These are phyloP conservation scores for Domatiomyces catenatus DNA, from an alignment of 2,329 filamentous ascomycete species.

Conservation along the genomic window DNA sequence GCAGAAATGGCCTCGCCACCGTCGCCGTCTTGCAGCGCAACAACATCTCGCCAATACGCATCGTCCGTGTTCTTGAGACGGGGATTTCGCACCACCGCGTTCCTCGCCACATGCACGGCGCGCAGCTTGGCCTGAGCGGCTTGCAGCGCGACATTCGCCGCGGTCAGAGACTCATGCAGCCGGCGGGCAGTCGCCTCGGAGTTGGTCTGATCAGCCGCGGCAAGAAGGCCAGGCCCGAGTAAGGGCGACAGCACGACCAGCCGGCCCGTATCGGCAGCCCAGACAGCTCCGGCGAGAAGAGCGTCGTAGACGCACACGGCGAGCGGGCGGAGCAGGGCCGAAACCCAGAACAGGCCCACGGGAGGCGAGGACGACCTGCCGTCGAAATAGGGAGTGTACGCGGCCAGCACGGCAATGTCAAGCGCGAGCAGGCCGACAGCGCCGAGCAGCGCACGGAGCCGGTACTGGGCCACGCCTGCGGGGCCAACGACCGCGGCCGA, in stretches of 20 bases:
- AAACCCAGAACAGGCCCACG: constrained; percentile 48
- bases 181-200: constrained; percentile 34
- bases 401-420: constrained; percentile 51
- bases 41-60: constrained; percentile 54
- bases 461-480: constrained; percentile 34
- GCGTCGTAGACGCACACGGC: constrained; percentile 51
- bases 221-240: not conserved
- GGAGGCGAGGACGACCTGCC: constrained; percentile 20
- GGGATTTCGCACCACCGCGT: constrained; percentile 61
- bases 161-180: constrained; percentile 22
- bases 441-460: constrained; percentile 48
- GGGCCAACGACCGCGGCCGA: constrained; percentile 38
- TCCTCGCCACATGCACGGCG: constrained; percentile 60
- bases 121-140: constrained; percentile 50
- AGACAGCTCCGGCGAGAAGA: constrained; percentile 50
- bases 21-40: constrained; percentile 41
- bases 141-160: constrained; percentile 41
- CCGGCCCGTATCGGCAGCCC: constrained; percentile 63
- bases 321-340: constrained; percentile 47
- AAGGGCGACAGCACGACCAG: constrained; percentile 44
- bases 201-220: constrained; percentile 44
- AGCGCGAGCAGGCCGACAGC: constrained; percentile 40
- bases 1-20: constrained; percentile 38
- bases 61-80: constrained; percentile 50
- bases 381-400: constrained; percentile 40